phyloP scores from a whole-genome alignment of 2,329 filamentous ascomycete species.

The Sporothrix brasiliensis region DNA sequence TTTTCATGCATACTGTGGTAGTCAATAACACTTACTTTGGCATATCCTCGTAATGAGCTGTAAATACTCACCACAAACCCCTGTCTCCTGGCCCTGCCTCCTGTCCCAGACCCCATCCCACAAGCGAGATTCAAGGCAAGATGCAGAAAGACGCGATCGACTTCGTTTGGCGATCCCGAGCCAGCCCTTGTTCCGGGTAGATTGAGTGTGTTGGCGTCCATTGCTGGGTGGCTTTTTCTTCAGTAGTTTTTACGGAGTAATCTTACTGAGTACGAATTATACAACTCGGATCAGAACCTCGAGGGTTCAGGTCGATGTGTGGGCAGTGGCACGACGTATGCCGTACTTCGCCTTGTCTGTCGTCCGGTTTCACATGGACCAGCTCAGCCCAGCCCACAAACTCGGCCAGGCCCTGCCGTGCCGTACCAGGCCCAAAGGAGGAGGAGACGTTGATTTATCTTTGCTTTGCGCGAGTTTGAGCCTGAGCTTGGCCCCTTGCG shows the following conservation, averaged over 20 bases:
- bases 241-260: too few species aligned
- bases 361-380: conserved; percentile 11
- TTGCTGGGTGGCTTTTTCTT: not conserved
- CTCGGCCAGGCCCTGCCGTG: not conserved
- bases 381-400: not conserved
- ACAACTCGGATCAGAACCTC: too few species aligned
- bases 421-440: not conserved
- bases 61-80: not conserved
- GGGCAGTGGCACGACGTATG: too few species aligned
- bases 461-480: not conserved
- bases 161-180: conserved; percentile 14
- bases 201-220: not conserved
- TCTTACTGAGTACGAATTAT: too few species aligned
- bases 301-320: too few species aligned
- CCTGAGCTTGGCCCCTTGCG: conserved; percentile 10
- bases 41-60: not conserved
- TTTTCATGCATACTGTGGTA: not conserved
- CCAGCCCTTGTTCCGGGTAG: conserved; percentile 27
- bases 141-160: not conserved
- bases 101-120: not conserved
- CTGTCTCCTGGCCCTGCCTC: not conserved
- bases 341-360: not conserved
- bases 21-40: too few species aligned
- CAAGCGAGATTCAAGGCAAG: not conserved
- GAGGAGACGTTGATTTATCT: not conserved